These are phyloP conservation scores for Solidago caesia DNA, from an alignment of 129 eudicot species.

Conservation along the genomic window DNA sequence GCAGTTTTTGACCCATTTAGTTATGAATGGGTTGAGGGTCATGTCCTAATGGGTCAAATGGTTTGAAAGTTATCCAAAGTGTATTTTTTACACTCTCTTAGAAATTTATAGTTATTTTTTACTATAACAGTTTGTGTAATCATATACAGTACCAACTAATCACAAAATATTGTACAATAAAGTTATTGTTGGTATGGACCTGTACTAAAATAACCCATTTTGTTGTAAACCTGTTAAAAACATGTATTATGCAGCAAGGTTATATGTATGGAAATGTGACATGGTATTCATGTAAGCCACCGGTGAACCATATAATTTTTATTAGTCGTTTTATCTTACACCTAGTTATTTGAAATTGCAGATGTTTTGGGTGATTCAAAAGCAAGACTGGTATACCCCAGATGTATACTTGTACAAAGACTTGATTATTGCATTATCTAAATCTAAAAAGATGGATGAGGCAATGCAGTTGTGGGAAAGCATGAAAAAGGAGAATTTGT, in stretches of 20 bases:
- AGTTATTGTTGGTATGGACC: not conserved
- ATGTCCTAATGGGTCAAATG: not conserved
- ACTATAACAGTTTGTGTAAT: not conserved
- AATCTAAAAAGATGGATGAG: constrained; percentile 80
- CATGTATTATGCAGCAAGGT: not conserved
- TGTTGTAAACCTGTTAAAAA: not conserved
- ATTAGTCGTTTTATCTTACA: constrained; percentile 8
- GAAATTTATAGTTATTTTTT: not conserved
- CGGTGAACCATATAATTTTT: not conserved
- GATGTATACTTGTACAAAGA: constrained; percentile 81
- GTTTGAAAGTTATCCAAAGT: not conserved
- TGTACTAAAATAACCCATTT: not conserved
- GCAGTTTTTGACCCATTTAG: not conserved
- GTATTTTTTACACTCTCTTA: not conserved
- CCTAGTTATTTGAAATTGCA: constrained; percentile 30
- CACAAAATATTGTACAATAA: not conserved
- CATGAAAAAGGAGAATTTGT: constrained; percentile 77
- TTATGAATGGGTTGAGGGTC: not conserved
- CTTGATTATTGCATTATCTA: constrained; percentile 70
- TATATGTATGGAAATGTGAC: not conserved
- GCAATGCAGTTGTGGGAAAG: constrained; percentile 83
- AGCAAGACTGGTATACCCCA: constrained; percentile 84
- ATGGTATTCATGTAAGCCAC: not conserved
- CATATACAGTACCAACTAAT: not conserved
- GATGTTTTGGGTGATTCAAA: constrained; percentile 82